Conservation (phyloP, 805 yeast species). For the Starmerella floricola region DNA sequence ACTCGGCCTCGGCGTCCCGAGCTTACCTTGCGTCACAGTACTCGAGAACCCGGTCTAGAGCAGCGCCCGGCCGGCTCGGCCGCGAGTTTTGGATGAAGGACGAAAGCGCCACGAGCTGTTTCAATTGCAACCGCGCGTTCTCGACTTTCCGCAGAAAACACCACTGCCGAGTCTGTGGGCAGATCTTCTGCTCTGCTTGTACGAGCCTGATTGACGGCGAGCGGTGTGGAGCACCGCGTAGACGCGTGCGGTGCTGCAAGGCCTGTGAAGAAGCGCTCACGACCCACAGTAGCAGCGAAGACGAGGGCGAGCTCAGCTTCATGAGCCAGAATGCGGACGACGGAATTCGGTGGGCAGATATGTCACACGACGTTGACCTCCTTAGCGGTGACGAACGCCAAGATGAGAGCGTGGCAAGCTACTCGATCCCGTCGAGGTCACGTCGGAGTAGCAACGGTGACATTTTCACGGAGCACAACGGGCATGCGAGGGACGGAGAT, state of each 20-base stretch:
- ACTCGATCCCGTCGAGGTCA: neutral
- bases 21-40: slow-evolving; percentile 23
- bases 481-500: neutral
- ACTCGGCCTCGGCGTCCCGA: slow-evolving; percentile 19
- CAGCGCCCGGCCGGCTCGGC: slow-evolving; percentile 33
- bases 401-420: slow-evolving; percentile 1
- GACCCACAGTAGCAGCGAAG: slow-evolving; percentile 18
- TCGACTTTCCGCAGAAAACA: slow-evolving; percentile 73
- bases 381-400: neutral
- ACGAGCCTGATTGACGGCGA: slow-evolving; percentile 60
- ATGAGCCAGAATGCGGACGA: slow-evolving; percentile 8
- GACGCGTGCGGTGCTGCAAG: slow-evolving; percentile 28
- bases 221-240: slow-evolving; percentile 44
- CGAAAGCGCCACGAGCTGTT: slow-evolving; percentile 78
- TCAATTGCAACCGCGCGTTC: slow-evolving; percentile 67
- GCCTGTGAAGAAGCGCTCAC: slow-evolving; percentile 20
- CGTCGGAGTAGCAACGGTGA: slow-evolving; percentile 1
- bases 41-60: slow-evolving; percentile 17
- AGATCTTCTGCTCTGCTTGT: slow-evolving; percentile 79
- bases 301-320: slow-evolving; percentile 33
- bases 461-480: slow-evolving; percentile 4
- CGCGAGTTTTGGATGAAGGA: slow-evolving; percentile 94
- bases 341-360: slow-evolving; percentile 3
- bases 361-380: neutral
- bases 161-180: slow-evolving; percentile 93